Evolutionary conservation across 768 basidiomycete species (phyloP).

Genomic region (Termitomyces sp.): DNA sequence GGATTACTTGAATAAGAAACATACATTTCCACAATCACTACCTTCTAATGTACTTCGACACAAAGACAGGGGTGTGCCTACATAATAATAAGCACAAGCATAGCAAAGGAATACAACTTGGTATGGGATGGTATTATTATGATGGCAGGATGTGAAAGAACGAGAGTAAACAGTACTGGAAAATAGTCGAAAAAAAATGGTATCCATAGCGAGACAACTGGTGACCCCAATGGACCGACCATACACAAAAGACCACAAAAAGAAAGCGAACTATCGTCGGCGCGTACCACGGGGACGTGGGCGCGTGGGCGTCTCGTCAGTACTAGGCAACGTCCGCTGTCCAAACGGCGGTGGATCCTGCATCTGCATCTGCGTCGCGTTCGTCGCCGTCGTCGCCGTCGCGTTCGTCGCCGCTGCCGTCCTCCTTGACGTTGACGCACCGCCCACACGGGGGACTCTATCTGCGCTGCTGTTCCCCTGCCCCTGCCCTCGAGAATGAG

Average conservation of each 20-base stretch:
- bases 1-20: neutral
- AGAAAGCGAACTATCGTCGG: slow-evolving; percentile 25
- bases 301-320: slow-evolving; percentile 54
- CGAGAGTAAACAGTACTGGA: neutral
- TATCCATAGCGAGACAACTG: neutral
- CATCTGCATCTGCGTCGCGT: neutral
- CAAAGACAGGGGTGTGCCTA: neutral
- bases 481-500: slow-evolving; percentile 7
- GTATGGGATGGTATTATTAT: neutral
- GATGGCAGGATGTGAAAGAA: neutral
- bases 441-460: neutral
- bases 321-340: slow-evolving; percentile 25
- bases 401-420: neutral
- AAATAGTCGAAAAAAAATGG: neutral
- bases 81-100: neutral
- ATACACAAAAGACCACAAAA: neutral
- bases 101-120: no score
- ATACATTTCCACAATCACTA: slow-evolving; percentile 2
- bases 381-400: slow-evolving; percentile 7
- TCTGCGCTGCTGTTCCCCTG: neutral
- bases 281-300: slow-evolving; percentile 47
- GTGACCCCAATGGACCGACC: neutral
- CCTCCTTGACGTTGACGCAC: slow-evolving; percentile 5
- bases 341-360: slow-evolving; percentile 17
- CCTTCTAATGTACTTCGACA: neutral